Conservation (phyloP, 2,329 filamentous ascomycete genomes). For the Aureobasidium sp. region DNA sequence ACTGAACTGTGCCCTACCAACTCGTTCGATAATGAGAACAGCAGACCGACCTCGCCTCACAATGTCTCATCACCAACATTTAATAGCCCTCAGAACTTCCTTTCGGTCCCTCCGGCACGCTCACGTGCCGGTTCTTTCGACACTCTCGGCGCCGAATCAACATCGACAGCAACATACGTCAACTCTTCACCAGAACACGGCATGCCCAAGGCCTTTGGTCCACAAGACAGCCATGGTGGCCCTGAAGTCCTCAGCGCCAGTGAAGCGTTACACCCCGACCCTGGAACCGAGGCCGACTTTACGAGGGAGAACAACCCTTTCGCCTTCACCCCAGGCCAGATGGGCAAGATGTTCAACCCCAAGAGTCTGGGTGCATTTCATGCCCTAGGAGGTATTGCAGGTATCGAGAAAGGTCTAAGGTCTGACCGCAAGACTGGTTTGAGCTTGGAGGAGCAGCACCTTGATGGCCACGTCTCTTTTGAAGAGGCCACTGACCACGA, state of each 20-base stretch:
- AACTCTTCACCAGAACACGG: conserved; percentile 28
- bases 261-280: conserved; percentile 68
- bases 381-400: conserved; percentile 64
- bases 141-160: conserved; percentile 50
- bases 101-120: conserved; percentile 56
- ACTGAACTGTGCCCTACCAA: conserved; percentile 49
- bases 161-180: conserved; percentile 56
- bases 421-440: conserved; percentile 60
- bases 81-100: conserved; percentile 47
- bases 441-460: conserved; percentile 58
- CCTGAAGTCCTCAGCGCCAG: conserved; percentile 54
- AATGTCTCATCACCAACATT: conserved; percentile 58
- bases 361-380: conserved; percentile 71
- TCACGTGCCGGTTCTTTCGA: conserved; percentile 62
- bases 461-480: conserved; percentile 62
- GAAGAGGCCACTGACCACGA: conserved; percentile 47
- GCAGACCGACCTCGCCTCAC: conserved; percentile 58
- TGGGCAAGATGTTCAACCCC: conserved; percentile 74
- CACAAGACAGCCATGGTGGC: conserved; percentile 31
- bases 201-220: conserved; percentile 23
- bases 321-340: conserved; percentile 72
- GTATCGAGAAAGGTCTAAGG: conserved; percentile 66
- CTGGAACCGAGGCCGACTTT: conserved; percentile 69
- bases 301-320: conserved; percentile 72
- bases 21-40: conserved; percentile 57